Evolutionary conservation across 768 basidiomycete species (phyloP), one percentile per base, ranked within the genome.

Genomic region (Xerocomellus chrysenteron): DNA sequence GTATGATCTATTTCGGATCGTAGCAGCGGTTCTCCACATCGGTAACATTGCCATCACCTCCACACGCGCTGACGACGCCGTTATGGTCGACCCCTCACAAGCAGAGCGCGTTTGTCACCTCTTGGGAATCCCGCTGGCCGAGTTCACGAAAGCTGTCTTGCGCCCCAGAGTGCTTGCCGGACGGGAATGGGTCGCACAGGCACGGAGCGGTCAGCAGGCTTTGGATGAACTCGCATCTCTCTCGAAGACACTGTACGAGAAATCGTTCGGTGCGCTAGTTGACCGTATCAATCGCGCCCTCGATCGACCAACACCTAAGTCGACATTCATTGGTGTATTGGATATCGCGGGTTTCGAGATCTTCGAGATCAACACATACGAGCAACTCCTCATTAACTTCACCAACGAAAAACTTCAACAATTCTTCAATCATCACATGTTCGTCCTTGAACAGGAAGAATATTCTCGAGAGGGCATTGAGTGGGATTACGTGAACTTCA

Each of bases 331-430:
- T 58, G 97, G 97, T 42, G 97, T 99, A 10, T 82, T 99, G 33
- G 97, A 99, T 82, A 99, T 99, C 50, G 97, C 97, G 8, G 97
- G 97, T 10, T 99, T 99, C 74, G 97, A 99, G 73, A 99, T 99
- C 58, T 92, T 92, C 75, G 90, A 91, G 52, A 79, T 88, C 65
- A 98, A 98, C 71, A 89, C 89, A 10, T 99, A 98, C 71, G 97
- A 99, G 67, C 97, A 99, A 71, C 82, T 99, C 28, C 82, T 96
- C 65, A 99, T 99, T 83, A 99, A 99, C 69, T 96, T 92, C 67
- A 98, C 96, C 43, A 99, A 99, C 77, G 97, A 99, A 81, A 96
- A 91, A 68, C 82, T 98, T 10, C 96, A 98, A 70, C 96, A 98
- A 72, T 93, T 92, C 73, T 94, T 94, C 82, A 99, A 98, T 66